phyloP scores from a whole-genome alignment of 83 land plant species.

The Picea engelmannii region DNA sequence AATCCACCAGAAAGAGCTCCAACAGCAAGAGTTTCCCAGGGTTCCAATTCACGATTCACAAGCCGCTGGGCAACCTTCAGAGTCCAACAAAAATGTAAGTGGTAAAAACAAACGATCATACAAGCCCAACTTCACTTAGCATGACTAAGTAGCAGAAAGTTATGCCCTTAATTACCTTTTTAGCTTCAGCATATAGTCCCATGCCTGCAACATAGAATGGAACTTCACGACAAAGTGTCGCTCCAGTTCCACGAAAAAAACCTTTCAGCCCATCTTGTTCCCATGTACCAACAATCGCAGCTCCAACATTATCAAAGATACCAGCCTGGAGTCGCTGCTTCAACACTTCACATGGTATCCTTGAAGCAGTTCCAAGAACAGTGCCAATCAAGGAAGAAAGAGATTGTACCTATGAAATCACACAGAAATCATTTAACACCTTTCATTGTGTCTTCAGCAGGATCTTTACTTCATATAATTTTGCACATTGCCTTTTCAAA shows the following conservation, averaged over 20 bases:
- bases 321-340: slow-evolving; percentile 96
- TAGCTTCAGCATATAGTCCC: slow-evolving; percentile 89
- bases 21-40: slow-evolving; percentile 87
- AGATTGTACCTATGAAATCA: slow-evolving; percentile 80
- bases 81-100: slow-evolving; percentile 6
- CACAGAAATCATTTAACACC: background rate
- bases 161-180: slow-evolving; percentile 54
- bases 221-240: slow-evolving; percentile 91
- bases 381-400: slow-evolving; percentile 89
- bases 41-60: slow-evolving; percentile 77
- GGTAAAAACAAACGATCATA: background rate
- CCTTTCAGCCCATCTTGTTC: slow-evolving; percentile 88
- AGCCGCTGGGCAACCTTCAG: slow-evolving; percentile 65
- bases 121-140: background rate
- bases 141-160: background rate
- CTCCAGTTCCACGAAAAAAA: slow-evolving; percentile 93
- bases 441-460: background rate
- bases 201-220: slow-evolving; percentile 98
- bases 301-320: slow-evolving; percentile 90
- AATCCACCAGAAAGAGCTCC: slow-evolving; percentile 96
- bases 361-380: slow-evolving; percentile 87
- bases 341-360: slow-evolving; percentile 95
- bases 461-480: background rate
- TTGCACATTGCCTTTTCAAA: background rate
- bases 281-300: slow-evolving; percentile 81